Base-by-base conservation (phyloP, 805 yeast genomes). In the Suhomyces pyralidae region DNA sequence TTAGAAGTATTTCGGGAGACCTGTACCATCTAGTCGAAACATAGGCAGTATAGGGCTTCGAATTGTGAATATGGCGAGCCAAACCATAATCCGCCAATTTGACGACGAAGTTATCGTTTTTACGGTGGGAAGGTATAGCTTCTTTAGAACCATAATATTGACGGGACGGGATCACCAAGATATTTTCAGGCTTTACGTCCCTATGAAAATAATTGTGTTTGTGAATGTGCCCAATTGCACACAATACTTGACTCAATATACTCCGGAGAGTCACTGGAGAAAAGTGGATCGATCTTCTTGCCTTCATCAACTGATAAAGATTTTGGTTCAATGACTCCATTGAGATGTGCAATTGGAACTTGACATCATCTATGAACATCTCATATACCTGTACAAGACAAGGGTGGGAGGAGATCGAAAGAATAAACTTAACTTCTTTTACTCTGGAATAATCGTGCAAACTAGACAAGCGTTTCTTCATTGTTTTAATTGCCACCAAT, bases 131-230 rank as follows among this genome's bases (percentile, higher is more conserved):
- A 1, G 85, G 85, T 17, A 80, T 65, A 22, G 65, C 60, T 8
- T 58, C 61, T 47, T 62, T 67, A 9, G 69, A 58, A 2, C 81
- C 81, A 65, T 80, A 86, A 61, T 79, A 86, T 48, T 77, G 77
- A 40, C 70, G 67, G 5, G 86, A 70, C 20, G 85, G 82, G 36
- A 84, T 76, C 4, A 92, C 82, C 58, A 93, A 78, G 24, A 93
- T 86, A 68, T 93, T 93, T 63, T 93, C 97, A 0, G 99, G 98
- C 68, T 93, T 93, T 47, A 93, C 79, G 73, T 93, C 99, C 52
- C 99, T 80, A 67, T 93, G 98, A 62, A 85, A 85, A 62, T 78
- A 89, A 9, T 81, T 80, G 59, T 77, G 72, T 25, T 68, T 65
- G 62, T 90, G 99, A 51, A 93, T 90, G 67, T 93, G 97, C 52